Evolutionary conservation across 345 rosid species (phyloP), one percentile per base, ranked within the genome.

Genomic region (Aurinia saxatilis): DNA sequence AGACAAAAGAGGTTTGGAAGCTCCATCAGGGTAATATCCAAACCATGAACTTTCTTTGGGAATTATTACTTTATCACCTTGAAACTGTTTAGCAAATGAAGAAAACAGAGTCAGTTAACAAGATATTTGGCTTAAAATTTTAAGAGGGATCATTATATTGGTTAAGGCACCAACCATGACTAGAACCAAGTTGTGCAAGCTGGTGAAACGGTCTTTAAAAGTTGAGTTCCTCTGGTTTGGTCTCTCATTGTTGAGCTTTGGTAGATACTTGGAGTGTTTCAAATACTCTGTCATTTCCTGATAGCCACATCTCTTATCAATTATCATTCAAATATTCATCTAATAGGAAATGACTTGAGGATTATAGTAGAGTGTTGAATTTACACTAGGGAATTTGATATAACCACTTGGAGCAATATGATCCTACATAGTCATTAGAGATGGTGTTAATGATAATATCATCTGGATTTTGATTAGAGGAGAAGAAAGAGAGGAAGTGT

Each of bases 41-140:
- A 92, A 89, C 98, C 95, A 92, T 40, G 83, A 67, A 15, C 90
- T 92, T 75, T 89, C 95, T 80, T 67, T 87, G 3, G 97, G 98
- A 46, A 85, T 80, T 82, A 92, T 71, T 49, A 84, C 80, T 0
- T 14, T 84, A 64, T 89, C 98, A 7, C 77, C 54, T 67, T 85
- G 78, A 17, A 79, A 85, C 98, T 92, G 81, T 84, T 65, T 5
- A 40, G 40, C 49, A 36, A 25, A 44, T 21, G 21, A 47, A 54
- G 41, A 41, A n/a, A 41, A 12, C 1, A 38, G 6, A 13, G 30
- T 41, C 3, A 50, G 47, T 27, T 40, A 14, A 37, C 16, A 30
- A 46, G 38, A 18, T n/a, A n/a, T 23, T 46, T 25, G 11, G 12
- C 7, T 21, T 41, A 29, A 12, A 13, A 50, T 35, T 29, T 30